Percentiles rank a stretch among this genome's conserved stretches.
Evolutionary conservation across 768 basidiomycete genomes (phyloP).

Genomic region (Amanita jacksonii): DNA sequence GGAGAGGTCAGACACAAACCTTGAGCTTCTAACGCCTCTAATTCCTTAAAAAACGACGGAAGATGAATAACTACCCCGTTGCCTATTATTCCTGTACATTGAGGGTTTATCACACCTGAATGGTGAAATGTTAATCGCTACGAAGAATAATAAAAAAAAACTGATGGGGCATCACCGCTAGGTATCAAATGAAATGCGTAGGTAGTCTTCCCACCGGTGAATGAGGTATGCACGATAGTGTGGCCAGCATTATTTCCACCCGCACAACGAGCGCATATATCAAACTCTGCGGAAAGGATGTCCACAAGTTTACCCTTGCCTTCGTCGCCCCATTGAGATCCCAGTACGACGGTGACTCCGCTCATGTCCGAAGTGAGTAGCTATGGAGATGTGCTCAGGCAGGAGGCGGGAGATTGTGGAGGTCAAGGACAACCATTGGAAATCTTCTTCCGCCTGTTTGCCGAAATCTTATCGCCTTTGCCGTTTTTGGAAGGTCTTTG

Average conservation of each 20-base stretch:
- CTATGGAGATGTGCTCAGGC: too few relatives aligned
- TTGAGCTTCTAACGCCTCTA: constrained; percentile 77
- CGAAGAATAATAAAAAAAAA: constrained; percentile 6
- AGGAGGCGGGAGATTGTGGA: too few relatives aligned
- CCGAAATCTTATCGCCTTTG: too few relatives aligned
- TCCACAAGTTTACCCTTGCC: constrained; percentile 97
- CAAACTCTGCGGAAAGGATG: constrained; percentile 81
- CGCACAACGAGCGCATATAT: constrained; percentile 92
- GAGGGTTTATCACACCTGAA: constrained; percentile 76
- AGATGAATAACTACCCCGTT: constrained; percentile 94
- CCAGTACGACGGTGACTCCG: constrained; percentile 62
- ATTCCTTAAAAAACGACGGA: constrained; percentile 89
- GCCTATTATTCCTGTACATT: constrained; percentile 82
- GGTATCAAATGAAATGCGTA: constrained; percentile 96
- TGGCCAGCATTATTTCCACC: constrained; percentile 99
- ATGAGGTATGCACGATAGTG: constrained; percentile 79
- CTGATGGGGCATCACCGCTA: constrained; percentile 60
- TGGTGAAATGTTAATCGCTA: background rate
- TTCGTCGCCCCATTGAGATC: constrained; percentile 89
- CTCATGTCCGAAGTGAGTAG: background rate
- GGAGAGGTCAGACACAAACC: constrained; percentile 43
- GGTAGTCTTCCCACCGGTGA: constrained; percentile 64
- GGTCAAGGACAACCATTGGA: too few relatives aligned
- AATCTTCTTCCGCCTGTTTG: too few relatives aligned
- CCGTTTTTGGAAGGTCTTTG: too few relatives aligned